These are phyloP conservation scores for Leptographium galeiforme DNA, from an alignment of 2,329 filamentous ascomycete species.

Conservation along the genomic window DNA sequence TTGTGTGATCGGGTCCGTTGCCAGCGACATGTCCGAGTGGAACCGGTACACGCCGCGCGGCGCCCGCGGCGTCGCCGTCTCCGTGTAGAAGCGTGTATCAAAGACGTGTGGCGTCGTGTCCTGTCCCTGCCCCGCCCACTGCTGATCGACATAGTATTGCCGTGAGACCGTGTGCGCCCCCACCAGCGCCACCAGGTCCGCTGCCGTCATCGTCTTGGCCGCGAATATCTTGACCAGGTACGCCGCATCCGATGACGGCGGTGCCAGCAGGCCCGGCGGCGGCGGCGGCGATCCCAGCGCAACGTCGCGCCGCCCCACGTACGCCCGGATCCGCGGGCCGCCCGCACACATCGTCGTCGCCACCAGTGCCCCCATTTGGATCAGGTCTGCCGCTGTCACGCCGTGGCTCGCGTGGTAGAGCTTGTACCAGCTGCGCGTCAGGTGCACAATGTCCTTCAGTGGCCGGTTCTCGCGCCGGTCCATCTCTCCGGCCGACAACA, in stretches of 20 bases:
- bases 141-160: conserved; percentile 30
- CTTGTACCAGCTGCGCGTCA: conserved; percentile 23
- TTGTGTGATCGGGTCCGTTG: conserved; percentile 21
- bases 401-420: conserved; percentile 22
- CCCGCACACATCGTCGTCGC: conserved; percentile 37
- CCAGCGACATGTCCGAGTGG: conserved; percentile 26
- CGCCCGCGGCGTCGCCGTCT: conserved; percentile 19
- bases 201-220: conserved; percentile 34
- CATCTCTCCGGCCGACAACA: conserved; percentile 26
- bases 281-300: conserved; percentile 16
- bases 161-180: conserved; percentile 38
- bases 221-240: conserved; percentile 31
- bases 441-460: conserved; percentile 25
- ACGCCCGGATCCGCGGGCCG: conserved; percentile 35
- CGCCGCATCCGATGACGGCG: conserved; percentile 24
- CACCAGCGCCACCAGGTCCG: conserved; percentile 38
- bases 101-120: conserved; percentile 35
- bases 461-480: conserved; percentile 29
- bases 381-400: conserved; percentile 39
- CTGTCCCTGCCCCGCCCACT: conserved; percentile 24
- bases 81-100: conserved; percentile 36
- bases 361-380: conserved; percentile 34
- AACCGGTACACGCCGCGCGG: conserved; percentile 23
- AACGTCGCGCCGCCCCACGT: conserved; percentile 34
- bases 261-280: conserved; percentile 30